Evolutionary conservation across 2,329 filamentous ascomycete genomes (phyloP).

Genomic region (Clonostachys chloroleuca): DNA sequence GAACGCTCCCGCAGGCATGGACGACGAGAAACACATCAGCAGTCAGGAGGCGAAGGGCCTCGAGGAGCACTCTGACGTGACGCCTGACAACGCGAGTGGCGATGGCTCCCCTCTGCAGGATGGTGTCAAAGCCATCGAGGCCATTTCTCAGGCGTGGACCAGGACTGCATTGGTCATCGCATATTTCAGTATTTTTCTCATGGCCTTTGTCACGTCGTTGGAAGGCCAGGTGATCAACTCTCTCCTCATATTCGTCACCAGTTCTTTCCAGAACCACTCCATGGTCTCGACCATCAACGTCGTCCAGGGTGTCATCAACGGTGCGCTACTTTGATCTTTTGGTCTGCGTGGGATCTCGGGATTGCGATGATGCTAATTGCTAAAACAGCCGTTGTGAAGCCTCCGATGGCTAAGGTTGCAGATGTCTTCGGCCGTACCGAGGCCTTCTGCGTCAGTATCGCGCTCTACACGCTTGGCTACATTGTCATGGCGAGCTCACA

Average conservation of each 20-base stretch:
- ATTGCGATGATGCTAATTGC: no score
- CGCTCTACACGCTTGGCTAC: conserved; percentile 52
- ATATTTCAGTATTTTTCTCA: conserved; percentile 11
- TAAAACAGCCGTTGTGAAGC: conserved; percentile 7
- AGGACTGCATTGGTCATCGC: conserved; percentile 5
- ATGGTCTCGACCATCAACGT: conserved; percentile 38
- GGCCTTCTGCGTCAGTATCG: conserved; percentile 48
- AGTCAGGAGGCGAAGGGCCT: no score
- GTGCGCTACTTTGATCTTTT: conserved; percentile 23
- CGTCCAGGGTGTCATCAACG: conserved; percentile 44
- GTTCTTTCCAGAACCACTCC: conserved; percentile 36
- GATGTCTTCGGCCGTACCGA: conserved; percentile 60
- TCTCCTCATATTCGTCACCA: conserved; percentile 15
- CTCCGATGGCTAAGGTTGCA: conserved; percentile 50
- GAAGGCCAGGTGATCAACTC: conserved; percentile 12
- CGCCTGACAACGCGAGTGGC: no score
- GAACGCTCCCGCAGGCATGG: no score
- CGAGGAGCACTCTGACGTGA: no score
- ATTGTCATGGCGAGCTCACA: conserved; percentile 50
- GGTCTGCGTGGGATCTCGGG: no score
- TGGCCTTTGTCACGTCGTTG: conserved; percentile 13
- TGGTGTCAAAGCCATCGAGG: conserved; percentile 13
- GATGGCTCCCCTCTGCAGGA: background rate
- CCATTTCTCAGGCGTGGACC: conserved; percentile 12
- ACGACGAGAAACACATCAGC: no score